Evolutionary conservation across 179 eudicot genomes (phyloP), one percentile per base, ranked within the genome.

Genomic region (Beta macrorhiza): DNA sequence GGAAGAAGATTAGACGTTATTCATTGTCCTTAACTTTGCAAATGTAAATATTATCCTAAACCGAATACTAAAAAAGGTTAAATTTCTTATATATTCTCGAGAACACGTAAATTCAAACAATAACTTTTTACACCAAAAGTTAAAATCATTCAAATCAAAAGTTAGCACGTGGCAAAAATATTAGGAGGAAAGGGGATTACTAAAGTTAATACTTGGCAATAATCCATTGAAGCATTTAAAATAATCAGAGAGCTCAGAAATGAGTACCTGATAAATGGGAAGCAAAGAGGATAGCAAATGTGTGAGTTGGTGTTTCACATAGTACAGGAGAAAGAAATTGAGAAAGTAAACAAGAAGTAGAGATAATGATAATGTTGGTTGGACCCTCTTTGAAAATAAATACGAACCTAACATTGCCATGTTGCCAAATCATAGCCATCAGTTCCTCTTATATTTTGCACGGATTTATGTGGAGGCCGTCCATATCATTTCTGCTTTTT

Each of bases 311-410:
- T 72, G 68, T 64, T 67, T 71, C 78, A 52, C 20, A 76, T 79
- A 61, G 25, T 11, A 51, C 56, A 52, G 25, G 37, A 37, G 61
- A 63, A 37, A 29, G 74, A 22, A 75, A 65, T 25, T 45, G 73
- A 59, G 61, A 29, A 20, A 57, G 17, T 44, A 25, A 74, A 56
- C 70, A 72, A 45, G 25, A 47, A 42, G 65, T 82, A 76, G 75
- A 73, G 86, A 78, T 77, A 75, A 77, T 63, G 86, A 82, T 82
- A 78, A 82, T 78, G 82, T 81, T 81, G 20, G 79, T 82, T 85
- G 80, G 75, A 55, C 37, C 49, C 62, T 12, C 22, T 57, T 73
- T 56, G 51, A 76, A 65, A 77, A 53, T 77, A 79, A 87, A 83
- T 83, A 81, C 74, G 77, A 83, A 65, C 81, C 76, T 47, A 82